phyloP scores from a whole-genome alignment of 768 basidiomycete genomes.

The Tricholoma sp. region DNA sequence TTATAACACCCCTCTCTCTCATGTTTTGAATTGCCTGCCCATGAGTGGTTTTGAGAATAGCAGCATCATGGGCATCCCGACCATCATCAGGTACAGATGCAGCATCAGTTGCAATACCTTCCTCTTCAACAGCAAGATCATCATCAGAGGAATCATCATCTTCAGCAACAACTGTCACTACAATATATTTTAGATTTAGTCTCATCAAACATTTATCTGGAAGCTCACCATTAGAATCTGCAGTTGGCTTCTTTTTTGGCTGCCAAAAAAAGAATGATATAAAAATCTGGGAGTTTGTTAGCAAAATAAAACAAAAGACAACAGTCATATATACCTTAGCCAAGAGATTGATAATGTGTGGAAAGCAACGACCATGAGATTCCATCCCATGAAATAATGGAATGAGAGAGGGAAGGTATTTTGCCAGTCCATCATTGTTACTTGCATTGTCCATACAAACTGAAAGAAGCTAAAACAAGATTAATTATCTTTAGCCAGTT shows the following conservation, averaged over 20 bases:
- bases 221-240: not conserved
- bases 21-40: constrained; percentile 8
- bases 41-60: constrained; percentile 4
- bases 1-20: not conserved
- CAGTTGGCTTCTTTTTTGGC: constrained; percentile 14
- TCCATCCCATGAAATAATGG: constrained; percentile 15
- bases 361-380: constrained; percentile 15
- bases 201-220: not conserved
- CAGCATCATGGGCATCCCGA: constrained; percentile 14
- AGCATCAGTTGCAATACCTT: constrained; percentile 1
- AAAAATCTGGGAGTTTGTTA: constrained; percentile 13
- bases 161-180: not conserved
- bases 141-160: not conserved
- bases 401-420: constrained; percentile 13
- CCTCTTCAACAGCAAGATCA: constrained; percentile 7
- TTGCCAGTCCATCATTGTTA: constrained; percentile 20
- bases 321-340: constrained; percentile 17
- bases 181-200: not conserved
- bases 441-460: constrained; percentile 25
- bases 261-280: constrained; percentile 23
- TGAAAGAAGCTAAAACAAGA: constrained; percentile 15
- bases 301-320: not conserved
- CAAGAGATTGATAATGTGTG: constrained; percentile 23
- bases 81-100: constrained; percentile 11
- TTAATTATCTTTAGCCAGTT: not conserved